Base-by-base conservation (phyloP, 441 rosid species). In the Populus hybrid region DNA sequence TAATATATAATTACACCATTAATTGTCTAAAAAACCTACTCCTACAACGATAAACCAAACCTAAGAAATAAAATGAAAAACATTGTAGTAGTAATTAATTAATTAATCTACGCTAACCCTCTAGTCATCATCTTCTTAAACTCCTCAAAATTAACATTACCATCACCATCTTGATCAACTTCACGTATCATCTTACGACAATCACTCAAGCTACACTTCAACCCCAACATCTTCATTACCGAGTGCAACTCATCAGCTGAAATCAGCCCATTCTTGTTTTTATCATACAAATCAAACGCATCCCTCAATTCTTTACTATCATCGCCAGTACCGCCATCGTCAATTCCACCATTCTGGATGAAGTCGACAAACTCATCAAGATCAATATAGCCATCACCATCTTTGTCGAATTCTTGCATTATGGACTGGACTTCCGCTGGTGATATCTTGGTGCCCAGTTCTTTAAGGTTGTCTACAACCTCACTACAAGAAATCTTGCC, bases 151-250 rank as follows among this genome's bases (percentile, higher is more conserved):
- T 93, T 88, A 40, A 95, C 94, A 53, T 79, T 83, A 50, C 97
- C 98, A 23, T 93, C 99, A 67, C 98, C 99, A 76, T 95, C 98
- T 69, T 79, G 76, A 74, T 95, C 98, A 5, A 93, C 97, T 69
- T 88, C 86, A 46, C 90, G 85, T 65, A 93, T 93, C 92, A 93
- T 95, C 83, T 79, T 89, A 50, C 18, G 74, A 61, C 98, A 95
- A n/a, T 95, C 99, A n/a, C 75, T 75, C 40, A 91, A 1, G 23
- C 88, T 79, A 67, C 90, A 85, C 83, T 90, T 93, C 81, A 91
- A 83, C 30, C 98, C 98, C 34, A 93, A 82, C 79, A 78, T 89
- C 80, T 79, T 91, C 94, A 93, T 75, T 75, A 93, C 97, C 7
- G 82, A 73, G 83, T 92, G 96, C 73, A 95, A 84, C 85, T 95